phyloP scores from a whole-genome alignment of 805 yeast genomes.

The Hanseniaspora guilliermondii region DNA sequence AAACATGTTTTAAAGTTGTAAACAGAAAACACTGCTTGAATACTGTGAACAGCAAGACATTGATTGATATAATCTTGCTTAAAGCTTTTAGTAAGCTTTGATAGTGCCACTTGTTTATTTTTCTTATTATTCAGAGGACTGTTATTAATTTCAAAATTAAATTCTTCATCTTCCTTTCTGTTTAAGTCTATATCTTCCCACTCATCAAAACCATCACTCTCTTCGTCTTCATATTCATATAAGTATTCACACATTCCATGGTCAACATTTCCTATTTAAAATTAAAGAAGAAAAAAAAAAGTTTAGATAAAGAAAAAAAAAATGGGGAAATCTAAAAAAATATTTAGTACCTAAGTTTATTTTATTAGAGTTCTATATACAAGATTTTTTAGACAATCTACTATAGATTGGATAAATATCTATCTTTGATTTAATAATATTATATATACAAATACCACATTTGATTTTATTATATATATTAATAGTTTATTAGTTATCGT shows the following conservation, averaged over 20 bases:
- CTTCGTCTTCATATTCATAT: background rate
- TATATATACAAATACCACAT: too few relatives aligned
- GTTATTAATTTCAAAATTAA: background rate
- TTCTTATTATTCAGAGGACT: background rate
- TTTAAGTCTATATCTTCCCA: slow-evolving; percentile 25
- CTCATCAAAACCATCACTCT: slow-evolving; percentile 16
- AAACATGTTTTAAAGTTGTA: slow-evolving; percentile 15
- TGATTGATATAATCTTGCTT: slow-evolving; percentile 14
- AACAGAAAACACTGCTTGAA: slow-evolving; percentile 19
- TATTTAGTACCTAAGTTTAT: too few relatives aligned
- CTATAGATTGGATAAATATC: too few relatives aligned
- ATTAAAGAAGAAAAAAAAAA: too few relatives aligned
- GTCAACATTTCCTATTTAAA: too few relatives aligned
- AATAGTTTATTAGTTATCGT: too few relatives aligned
- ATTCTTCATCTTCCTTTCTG: background rate
- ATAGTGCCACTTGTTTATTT: background rate
- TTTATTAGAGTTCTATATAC: too few relatives aligned
- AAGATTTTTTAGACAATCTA: too few relatives aligned
- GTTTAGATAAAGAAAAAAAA: too few relatives aligned
- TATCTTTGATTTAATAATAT: too few relatives aligned
- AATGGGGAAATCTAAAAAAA: too few relatives aligned
- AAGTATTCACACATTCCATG: background rate
- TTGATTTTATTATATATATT: too few relatives aligned
- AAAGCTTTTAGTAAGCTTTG: slow-evolving; percentile 9
- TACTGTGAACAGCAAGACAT: slow-evolving; percentile 18